phyloP scores from a whole-genome alignment of 2,329 filamentous ascomycete genomes.

The Scorias spongiosa region DNA sequence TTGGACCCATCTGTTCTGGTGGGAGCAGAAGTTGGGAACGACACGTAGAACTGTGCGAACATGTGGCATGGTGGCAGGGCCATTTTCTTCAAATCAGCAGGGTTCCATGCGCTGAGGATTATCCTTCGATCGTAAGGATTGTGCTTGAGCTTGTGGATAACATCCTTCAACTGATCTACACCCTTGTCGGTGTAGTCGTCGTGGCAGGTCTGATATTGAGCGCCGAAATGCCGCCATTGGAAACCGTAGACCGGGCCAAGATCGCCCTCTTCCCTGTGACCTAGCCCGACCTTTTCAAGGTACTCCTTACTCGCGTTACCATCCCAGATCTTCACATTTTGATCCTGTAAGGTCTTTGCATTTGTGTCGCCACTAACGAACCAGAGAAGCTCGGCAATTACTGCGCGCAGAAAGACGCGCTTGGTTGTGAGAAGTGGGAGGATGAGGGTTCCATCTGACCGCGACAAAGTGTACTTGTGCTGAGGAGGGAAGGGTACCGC shows the following conservation, averaged over 20 bases:
- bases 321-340: slow-evolving; percentile 94
- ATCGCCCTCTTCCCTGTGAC: slow-evolving; percentile 71
- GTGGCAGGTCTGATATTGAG: slow-evolving; percentile 64
- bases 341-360: slow-evolving; percentile 56
- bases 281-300: slow-evolving; percentile 71
- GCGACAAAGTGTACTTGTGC: slow-evolving; percentile 71
- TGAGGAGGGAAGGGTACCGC: slow-evolving; percentile 78
- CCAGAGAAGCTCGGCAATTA: slow-evolving; percentile 89
- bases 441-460: slow-evolving; percentile 42
- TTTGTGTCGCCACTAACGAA: slow-evolving; percentile 79
- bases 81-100: slow-evolving; percentile 71
- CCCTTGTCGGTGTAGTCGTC: slow-evolving; percentile 78
- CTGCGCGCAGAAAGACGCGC: slow-evolving; percentile 81
- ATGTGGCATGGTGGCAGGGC: slow-evolving; percentile 90
- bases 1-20: slow-evolving; percentile 17
- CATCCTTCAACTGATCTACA: slow-evolving; percentile 81
- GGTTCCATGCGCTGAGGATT: slow-evolving; percentile 90
- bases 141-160: slow-evolving; percentile 71
- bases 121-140: slow-evolving; percentile 83
- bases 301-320: slow-evolving; percentile 86
- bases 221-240: slow-evolving; percentile 97
- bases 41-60: slow-evolving; percentile 94
- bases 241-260: slow-evolving; percentile 95
- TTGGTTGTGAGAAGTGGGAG: slow-evolving; percentile 94
- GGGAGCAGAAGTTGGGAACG: slow-evolving; percentile 39